phyloP scores from a whole-genome alignment of 129 eudicot genomes.

The Flaveria sonorensis region DNA sequence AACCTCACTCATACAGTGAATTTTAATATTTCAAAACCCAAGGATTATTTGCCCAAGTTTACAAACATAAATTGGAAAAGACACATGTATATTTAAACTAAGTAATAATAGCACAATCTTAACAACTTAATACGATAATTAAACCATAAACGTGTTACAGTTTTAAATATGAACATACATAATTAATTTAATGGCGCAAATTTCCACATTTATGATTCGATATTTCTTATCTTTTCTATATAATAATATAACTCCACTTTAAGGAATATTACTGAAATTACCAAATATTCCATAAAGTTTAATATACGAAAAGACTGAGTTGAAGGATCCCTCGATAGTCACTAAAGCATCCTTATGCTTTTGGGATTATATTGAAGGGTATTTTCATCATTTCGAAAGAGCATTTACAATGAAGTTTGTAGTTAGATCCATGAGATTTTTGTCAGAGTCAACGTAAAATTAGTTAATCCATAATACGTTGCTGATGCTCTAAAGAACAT shows the following conservation, averaged over 20 bases:
- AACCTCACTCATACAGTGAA: too few relatives aligned
- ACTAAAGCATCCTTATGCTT: constrained; percentile 3
- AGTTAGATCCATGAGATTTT: too few relatives aligned
- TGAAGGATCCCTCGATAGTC: background rate
- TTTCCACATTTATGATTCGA: background rate
- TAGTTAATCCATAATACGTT: too few relatives aligned
- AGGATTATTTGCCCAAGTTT: too few relatives aligned
- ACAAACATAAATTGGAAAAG: too few relatives aligned
- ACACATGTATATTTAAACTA: too few relatives aligned
- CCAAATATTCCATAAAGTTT: background rate
- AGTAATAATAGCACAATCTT: background rate
- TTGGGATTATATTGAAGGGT: background rate
- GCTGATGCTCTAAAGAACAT: too few relatives aligned
- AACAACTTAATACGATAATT: background rate
- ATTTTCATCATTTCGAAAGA: background rate
- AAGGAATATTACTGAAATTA: background rate
- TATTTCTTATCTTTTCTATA: background rate
- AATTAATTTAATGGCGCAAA: background rate
- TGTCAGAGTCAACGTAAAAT: too few relatives aligned
- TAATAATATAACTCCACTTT: background rate
- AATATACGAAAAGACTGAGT: background rate
- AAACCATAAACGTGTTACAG: background rate
- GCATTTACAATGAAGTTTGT: too few relatives aligned
- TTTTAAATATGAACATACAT: background rate
- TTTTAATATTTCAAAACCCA: too few relatives aligned